A percentile compares a stretch with the other conserved stretches of the same genome.
Evolutionary conservation across 2,329 filamentous ascomycete genomes (phyloP).

Genomic region (Aspergillus intermedius): DNA sequence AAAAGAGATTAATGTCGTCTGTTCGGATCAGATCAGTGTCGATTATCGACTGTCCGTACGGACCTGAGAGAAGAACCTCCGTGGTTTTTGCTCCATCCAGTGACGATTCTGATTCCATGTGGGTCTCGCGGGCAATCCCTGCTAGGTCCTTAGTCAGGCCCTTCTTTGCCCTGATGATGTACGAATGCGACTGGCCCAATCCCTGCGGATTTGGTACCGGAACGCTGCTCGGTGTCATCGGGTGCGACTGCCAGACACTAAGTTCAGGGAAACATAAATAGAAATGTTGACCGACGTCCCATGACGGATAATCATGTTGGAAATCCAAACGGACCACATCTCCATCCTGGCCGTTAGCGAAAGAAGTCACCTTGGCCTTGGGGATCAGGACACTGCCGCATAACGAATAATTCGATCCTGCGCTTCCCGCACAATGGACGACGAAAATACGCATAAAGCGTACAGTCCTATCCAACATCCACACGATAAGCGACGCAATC

Average conservation of each 20-base stretch:
- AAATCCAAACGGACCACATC: slow-evolving; percentile 63
- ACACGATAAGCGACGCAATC: slow-evolving; percentile 58
- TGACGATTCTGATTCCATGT: slow-evolving; percentile 17
- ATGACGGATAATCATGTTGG: slow-evolving; percentile 53
- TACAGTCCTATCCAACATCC: slow-evolving; percentile 57
- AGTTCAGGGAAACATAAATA: slow-evolving; percentile 62
- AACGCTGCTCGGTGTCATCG: slow-evolving; percentile 58
- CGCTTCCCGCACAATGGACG: slow-evolving; percentile 50
- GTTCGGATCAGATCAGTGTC: slow-evolving; percentile 34
- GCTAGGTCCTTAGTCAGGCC: slow-evolving; percentile 21
- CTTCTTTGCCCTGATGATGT: slow-evolving; percentile 47
- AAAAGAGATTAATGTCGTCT: slow-evolving; percentile 40
- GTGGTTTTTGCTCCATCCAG: slow-evolving; percentile 27
- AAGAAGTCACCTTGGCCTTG: slow-evolving; percentile 46
- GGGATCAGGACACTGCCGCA: slow-evolving; percentile 48
- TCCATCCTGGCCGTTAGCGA: slow-evolving; percentile 52
- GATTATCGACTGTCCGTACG: slow-evolving; percentile 53
- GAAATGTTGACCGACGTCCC: slow-evolving; percentile 65
- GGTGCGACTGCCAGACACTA: slow-evolving; percentile 66
- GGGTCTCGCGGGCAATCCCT: slow-evolving; percentile 11
- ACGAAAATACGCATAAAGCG: slow-evolving; percentile 53
- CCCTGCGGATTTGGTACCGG: slow-evolving; percentile 33
- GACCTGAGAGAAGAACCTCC: slow-evolving; percentile 55
- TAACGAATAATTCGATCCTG: slow-evolving; percentile 25
- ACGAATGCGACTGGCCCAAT: slow-evolving; percentile 18